Percentiles rank a stretch among this genome's conserved stretches.
Conservation (phyloP, 495 filamentous ascomycete genomes). For the Physcia stellaris region DNA sequence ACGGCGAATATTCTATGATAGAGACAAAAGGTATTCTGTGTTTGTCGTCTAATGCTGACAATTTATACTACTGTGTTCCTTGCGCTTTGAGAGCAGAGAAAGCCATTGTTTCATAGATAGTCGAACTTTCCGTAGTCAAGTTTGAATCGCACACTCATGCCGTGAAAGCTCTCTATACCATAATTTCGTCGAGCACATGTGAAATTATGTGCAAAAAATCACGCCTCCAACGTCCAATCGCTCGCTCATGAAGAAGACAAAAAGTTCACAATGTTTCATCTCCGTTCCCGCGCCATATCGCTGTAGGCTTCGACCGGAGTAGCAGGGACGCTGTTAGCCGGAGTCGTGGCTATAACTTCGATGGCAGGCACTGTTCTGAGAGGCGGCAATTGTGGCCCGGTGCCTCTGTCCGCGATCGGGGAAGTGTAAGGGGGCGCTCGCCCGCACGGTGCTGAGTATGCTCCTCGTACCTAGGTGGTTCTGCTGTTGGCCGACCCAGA, state of each 20-base stretch:
- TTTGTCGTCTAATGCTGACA: no score
- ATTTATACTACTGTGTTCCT: no score
- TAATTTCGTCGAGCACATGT: no score
- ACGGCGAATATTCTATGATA: no score
- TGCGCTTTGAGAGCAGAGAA: no score
- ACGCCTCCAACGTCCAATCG: not conserved
- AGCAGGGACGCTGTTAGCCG: conserved; percentile 8
- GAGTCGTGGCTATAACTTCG: conserved; percentile 13
- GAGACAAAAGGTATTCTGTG: no score
- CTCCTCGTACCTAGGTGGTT: conserved; percentile 6
- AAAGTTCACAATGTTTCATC: not conserved
- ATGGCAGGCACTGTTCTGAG: conserved; percentile 15
- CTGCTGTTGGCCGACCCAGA: not conserved
- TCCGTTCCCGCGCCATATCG: not conserved
- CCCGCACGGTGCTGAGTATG: conserved; percentile 9
- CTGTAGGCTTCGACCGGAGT: conserved; percentile 9
- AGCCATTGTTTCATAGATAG: no score
- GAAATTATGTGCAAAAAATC: no score
- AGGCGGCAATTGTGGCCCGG: conserved; percentile 11
- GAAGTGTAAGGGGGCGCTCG: conserved; percentile 9
- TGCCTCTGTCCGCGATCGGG: not conserved
- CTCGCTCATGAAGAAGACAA: not conserved
- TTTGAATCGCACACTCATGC: no score
- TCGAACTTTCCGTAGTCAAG: no score
- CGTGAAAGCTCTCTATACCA: no score